Percentiles rank a stretch among this genome's conserved stretches.
These are phyloP conservation scores for Backusella luteola DNA, from an alignment of 192 early-diverging fungal genomes.

Conservation along the genomic window DNA sequence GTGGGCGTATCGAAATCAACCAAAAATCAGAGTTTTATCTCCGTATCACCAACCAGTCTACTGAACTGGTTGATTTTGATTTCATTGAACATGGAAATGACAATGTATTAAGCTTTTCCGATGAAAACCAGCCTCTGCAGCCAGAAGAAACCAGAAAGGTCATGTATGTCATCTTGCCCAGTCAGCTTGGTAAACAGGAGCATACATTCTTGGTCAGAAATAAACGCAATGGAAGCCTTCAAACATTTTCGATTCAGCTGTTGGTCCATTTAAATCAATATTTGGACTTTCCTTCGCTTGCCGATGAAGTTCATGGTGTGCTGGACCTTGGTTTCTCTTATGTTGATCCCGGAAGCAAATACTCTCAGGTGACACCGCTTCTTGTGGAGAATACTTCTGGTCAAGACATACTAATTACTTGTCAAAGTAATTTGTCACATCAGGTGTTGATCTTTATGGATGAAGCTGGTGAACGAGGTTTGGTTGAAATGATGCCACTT, in stretches of 20 bases:
- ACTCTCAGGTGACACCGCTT: conserved; percentile 69
- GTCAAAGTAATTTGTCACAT: conserved; percentile 74
- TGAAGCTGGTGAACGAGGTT: conserved; percentile 49
- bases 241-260: conserved; percentile 49
- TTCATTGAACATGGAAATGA: conserved; percentile 31
- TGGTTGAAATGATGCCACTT: conserved; percentile 53
- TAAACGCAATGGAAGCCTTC: conserved; percentile 24
- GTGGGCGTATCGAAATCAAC: conserved; percentile 48
- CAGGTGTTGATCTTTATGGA: conserved; percentile 78
- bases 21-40: conserved; percentile 52
- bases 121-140: conserved; percentile 37
- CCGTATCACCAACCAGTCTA: conserved; percentile 44
- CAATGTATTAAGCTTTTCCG: conserved; percentile 28
- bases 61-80: conserved; percentile 31
- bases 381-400: conserved; percentile 69
- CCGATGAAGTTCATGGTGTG: conserved; percentile 50
- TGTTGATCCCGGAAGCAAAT: conserved; percentile 71
- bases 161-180: conserved; percentile 50
- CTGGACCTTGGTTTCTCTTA: conserved; percentile 84
- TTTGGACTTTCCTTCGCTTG: conserved; percentile 61
- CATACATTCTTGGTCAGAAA: conserved; percentile 51
- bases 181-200: conserved; percentile 49
- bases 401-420: conserved; percentile 66
- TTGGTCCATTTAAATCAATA: conserved; percentile 55
- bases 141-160: conserved; percentile 59